Conservation (phyloP, 306 rosid genomes). For the Purshia tridentata region DNA sequence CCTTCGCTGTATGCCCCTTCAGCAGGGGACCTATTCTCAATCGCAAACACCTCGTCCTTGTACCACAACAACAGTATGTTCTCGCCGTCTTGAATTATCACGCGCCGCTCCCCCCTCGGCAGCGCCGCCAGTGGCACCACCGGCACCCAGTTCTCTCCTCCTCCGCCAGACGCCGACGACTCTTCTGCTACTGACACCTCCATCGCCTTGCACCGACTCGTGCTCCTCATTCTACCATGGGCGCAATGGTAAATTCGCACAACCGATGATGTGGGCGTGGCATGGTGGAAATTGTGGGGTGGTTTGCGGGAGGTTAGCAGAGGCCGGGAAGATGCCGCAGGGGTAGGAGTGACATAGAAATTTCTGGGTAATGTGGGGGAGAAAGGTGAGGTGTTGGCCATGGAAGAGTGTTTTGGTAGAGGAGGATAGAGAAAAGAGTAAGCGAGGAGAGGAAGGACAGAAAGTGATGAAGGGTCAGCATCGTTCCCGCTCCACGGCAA, state of each 20-base stretch:
- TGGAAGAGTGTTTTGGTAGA: constrained; percentile 18
- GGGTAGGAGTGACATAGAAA: constrained; percentile 23
- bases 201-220: constrained; percentile 54
- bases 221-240: not conserved
- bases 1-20: constrained; percentile 96
- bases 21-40: constrained; percentile 92
- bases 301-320: constrained; percentile 15
- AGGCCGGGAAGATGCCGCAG: constrained; percentile 1
- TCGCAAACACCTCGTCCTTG: constrained; percentile 70
- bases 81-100: constrained; percentile 74
- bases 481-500: constrained; percentile 17
- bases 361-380: constrained; percentile 36
- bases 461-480: constrained; percentile 15
- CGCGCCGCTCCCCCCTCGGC: constrained; percentile 89
- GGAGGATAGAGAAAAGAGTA: not conserved
- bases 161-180: constrained; percentile 51
- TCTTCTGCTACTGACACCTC: constrained; percentile 64
- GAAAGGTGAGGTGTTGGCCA: constrained; percentile 47
- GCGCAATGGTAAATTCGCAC: not conserved
- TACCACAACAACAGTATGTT: constrained; percentile 78
- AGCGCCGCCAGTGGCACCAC: constrained; percentile 89
- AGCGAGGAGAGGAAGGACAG: not conserved
- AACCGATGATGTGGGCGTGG: not conserved
- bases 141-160: constrained; percentile 69
- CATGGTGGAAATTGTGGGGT: not conserved